Conservation (phyloP, 2,329 filamentous ascomycete genomes). For the Purpureocillium takamizusanense region DNA sequence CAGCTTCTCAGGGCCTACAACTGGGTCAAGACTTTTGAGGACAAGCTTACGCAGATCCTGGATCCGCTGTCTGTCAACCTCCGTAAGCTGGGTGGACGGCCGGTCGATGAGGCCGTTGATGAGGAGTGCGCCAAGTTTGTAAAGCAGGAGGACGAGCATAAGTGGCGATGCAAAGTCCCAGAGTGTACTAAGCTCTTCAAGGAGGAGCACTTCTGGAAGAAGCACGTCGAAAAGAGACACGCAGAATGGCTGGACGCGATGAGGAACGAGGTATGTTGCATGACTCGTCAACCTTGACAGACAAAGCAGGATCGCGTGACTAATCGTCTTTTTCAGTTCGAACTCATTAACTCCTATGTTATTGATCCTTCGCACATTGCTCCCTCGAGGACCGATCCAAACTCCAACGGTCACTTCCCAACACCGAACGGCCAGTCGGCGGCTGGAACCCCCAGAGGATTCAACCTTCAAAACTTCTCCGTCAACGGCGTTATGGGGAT, state of each 20-base stretch:
- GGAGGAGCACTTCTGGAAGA: conserved; percentile 92
- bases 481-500: conserved; percentile 52
- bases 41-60: conserved; percentile 87
- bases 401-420: conserved; percentile 92
- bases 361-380: conserved; percentile 92
- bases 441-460: conserved; percentile 81
- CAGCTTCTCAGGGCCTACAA: conserved; percentile 93
- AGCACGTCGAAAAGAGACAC: conserved; percentile 96
- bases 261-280: conserved; percentile 61
- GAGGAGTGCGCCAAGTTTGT: conserved; percentile 82
- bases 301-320: not conserved
- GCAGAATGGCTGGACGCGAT: conserved; percentile 75
- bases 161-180: conserved; percentile 92
- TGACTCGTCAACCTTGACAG: not conserved
- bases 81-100: conserved; percentile 82
- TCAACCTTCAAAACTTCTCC: conserved; percentile 70
- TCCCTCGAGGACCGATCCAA: conserved; percentile 84
- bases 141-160: conserved; percentile 95
- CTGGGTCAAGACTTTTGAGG: conserved; percentile 98
- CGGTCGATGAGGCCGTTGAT: conserved; percentile 74
- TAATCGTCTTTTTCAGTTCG: conserved; percentile 45
- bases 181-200: conserved; percentile 97
- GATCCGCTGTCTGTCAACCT: conserved; percentile 84
- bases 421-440: conserved; percentile 65
- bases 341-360: conserved; percentile 89